Evolutionary conservation across 768 basidiomycete genomes (phyloP).

Genomic region (Lactifluus subvellereus): DNA sequence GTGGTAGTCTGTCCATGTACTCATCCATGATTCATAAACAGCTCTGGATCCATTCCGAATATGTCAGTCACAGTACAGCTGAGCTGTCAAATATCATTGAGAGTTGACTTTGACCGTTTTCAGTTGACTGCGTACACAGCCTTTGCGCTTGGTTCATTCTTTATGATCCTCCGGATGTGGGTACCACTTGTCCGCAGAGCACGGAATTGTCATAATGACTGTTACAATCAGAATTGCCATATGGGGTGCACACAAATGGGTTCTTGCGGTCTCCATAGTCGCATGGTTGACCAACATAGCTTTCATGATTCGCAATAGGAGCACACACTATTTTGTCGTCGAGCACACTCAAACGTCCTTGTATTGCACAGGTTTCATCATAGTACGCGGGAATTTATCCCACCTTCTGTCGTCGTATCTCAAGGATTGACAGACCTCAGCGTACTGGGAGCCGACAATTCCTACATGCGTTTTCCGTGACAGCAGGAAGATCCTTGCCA

Average conservation of each 20-base stretch:
- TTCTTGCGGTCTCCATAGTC: neutral
- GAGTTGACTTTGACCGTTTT: neutral
- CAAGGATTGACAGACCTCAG: neutral
- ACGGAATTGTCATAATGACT: neutral
- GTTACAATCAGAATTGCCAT: slow-evolving; percentile 8
- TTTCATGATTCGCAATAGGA: slow-evolving; percentile 17
- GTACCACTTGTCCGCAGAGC: neutral
- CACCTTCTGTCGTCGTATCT: neutral
- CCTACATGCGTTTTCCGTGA: neutral
- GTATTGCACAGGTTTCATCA: slow-evolving; percentile 1
- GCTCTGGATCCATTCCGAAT: slow-evolving; percentile 13
- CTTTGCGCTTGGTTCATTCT: neutral
- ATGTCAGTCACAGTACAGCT: neutral
- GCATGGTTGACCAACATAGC: slow-evolving; percentile 11
- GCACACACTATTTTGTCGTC: neutral
- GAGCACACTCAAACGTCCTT: neutral
- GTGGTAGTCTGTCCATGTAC: neutral
- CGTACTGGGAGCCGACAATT: neutral
- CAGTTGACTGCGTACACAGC: slow-evolving; percentile 9
- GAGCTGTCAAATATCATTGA: neutral
- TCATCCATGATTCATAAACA: neutral
- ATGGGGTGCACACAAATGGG: slow-evolving; percentile 3
- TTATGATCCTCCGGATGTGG: slow-evolving; percentile 18
- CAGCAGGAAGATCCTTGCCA: neutral
- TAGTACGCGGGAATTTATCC: neutral